Evolutionary conservation across 1,284 basidiomycete species (phyloP).

Genomic region (Cutaneotrichosporon cyanovorans): DNA sequence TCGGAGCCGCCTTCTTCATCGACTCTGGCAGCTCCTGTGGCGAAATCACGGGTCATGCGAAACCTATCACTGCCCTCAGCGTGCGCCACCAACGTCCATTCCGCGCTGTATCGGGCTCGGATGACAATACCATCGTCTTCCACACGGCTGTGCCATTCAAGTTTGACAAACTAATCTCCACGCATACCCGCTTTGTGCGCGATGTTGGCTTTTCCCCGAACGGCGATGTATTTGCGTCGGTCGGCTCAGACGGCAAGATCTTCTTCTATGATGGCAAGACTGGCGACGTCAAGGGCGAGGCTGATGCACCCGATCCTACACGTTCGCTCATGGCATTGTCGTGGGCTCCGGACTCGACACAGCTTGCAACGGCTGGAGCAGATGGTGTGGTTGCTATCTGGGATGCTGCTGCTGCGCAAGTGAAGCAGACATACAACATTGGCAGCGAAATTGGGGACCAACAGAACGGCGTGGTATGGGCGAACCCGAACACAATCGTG

Average conservation of each 20-base stretch:
- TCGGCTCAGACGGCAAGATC: constrained; percentile 80
- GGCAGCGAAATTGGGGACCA: constrained; percentile 63
- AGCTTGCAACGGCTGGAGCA: constrained; percentile 72
- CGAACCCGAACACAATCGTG: constrained; percentile 62
- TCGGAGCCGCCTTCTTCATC: constrained; percentile 79
- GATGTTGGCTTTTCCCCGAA: constrained; percentile 77
- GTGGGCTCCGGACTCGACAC: constrained; percentile 68
- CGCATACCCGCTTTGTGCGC: constrained; percentile 90
- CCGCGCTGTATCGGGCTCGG: constrained; percentile 77
- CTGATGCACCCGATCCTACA: constrained; percentile 50
- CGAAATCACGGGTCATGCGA: constrained; percentile 89
- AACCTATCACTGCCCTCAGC: constrained; percentile 85
- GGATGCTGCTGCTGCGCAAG: constrained; percentile 68
- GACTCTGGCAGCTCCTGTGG: constrained; percentile 82
- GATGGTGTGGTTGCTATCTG: constrained; percentile 85
- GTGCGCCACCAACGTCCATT: constrained; percentile 85
- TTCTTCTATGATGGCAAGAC: constrained; percentile 89
- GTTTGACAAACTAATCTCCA: constrained; percentile 79
- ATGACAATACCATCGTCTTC: constrained; percentile 75
- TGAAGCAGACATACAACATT: constrained; percentile 60
- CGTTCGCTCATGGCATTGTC: constrained; percentile 65
- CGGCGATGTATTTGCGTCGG: constrained; percentile 77
- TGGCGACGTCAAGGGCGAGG: constrained; percentile 67
- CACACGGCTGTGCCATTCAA: constrained; percentile 76
- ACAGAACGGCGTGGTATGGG: constrained; percentile 85